Evolutionary conservation across 2,329 filamentous ascomycete species (phyloP).

Genomic region (Neofusicoccum umdonicola): DNA sequence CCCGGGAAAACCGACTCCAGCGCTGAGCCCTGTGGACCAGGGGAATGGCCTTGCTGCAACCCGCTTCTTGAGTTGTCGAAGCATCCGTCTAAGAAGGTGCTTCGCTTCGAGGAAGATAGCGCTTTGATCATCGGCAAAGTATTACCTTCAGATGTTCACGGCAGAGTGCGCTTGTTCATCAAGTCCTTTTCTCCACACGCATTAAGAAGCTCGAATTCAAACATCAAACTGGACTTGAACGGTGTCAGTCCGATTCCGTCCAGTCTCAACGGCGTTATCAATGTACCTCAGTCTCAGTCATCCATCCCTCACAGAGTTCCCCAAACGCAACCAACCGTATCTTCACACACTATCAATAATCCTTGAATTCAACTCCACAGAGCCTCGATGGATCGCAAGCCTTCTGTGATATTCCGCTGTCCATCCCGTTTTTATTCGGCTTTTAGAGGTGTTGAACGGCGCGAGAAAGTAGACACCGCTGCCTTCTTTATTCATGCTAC

Average conservation of each 20-base stretch:
- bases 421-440: no score
- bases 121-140: neutral
- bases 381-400: no score
- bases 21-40: neutral
- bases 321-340: no score
- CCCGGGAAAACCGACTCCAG: neutral
- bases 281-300: neutral
- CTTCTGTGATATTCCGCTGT: no score
- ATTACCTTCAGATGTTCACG: neutral
- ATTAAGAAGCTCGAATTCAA: no score
- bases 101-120: neutral
- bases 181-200: no score
- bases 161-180: neutral
- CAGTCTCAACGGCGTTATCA: neutral
- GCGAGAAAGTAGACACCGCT: no score
- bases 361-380: no score
- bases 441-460: no score
- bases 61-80: neutral
- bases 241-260: neutral
- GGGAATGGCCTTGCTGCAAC: neutral
- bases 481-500: no score
- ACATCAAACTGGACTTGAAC: no score
- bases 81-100: neutral
- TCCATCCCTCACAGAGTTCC: neutral
- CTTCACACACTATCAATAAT: no score